These are phyloP conservation scores for Colletotrichum sp. DNA, from an alignment of 2,329 filamentous ascomycete genomes.

Conservation along the genomic window DNA sequence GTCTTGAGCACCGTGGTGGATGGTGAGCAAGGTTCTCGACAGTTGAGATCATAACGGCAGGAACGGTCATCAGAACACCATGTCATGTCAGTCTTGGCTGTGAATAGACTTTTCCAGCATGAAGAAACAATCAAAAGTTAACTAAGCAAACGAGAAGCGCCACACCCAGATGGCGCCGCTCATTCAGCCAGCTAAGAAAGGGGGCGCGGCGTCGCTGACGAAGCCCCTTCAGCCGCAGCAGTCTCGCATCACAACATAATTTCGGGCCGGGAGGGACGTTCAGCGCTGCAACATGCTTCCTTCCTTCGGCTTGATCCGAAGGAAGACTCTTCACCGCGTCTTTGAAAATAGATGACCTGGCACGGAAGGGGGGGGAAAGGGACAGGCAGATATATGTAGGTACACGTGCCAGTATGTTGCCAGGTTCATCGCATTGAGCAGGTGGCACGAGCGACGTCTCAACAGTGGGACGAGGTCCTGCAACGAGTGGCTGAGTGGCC, in stretches of 20 bases:
- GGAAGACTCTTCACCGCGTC: not conserved
- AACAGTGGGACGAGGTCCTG: slow-evolving; percentile 13
- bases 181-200: not conserved
- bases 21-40: not conserved
- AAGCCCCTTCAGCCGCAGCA: not conserved
- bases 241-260: not conserved
- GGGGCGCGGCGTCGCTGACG: not conserved
- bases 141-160: not conserved
- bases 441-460: slow-evolving; percentile 15
- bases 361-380: not conserved
- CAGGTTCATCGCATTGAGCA: slow-evolving; percentile 16
- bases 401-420: not conserved
- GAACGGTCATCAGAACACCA: not conserved
- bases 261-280: not conserved
- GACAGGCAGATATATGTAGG: not conserved
- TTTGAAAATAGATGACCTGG: not conserved
- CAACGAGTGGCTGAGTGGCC: not conserved
- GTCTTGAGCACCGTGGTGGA: not conserved
- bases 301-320: not conserved
- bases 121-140: not conserved
- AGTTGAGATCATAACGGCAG: not conserved
- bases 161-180: not conserved
- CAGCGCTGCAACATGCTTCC: not conserved
- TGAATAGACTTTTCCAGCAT: not conserved
- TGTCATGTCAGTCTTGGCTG: not conserved